Base-by-base conservation (phyloP, 2,329 filamentous ascomycete genomes). In the Chaetomiaceae sp. region DNA sequence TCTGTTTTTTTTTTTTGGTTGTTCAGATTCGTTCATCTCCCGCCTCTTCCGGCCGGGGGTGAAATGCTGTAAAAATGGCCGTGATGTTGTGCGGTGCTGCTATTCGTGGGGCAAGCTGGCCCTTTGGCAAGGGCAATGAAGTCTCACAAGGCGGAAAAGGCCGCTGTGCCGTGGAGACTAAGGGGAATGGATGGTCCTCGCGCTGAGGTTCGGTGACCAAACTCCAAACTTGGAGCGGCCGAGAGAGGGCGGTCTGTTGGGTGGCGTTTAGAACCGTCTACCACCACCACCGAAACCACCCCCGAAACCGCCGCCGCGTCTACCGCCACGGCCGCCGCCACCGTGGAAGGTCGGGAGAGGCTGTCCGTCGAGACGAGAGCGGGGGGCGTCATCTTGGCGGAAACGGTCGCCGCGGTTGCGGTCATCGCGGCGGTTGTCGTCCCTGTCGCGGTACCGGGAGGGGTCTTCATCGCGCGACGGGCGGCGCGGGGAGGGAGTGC, bases 281-380 rank as follows among this genome's bases (percentile, higher is more conserved):
- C 44, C 45, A 10, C 39, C 50, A n/a, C 38, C 33, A 13, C 44
- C n/a, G n/a, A n/a, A n/a, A n/a, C n/a, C n/a, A n/a, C n/a, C 33
- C 16, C 43, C 43, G 19, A 42, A 40, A 2, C 38, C 44, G 23
- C 38, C 44, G 12, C 48, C 35, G 2, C 49, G 21, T n/a, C 45
- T 17, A n/a, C 45, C 45, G 9, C 55, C 55, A 13, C 56, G 47
- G 5, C 53, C 20, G 8, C 55, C 34, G 10, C 53, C 51, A 13
- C 55, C 53, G 12, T 20, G 20, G n/a, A 48, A 62, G 2, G 60
- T 62, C 10, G 60, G 60, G 13, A 62, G 53, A 5, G 57, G 58
- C 17, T 56, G 58, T 16, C 60, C 60, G 43, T 60, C 54, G 21
- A 62, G 51, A 2, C 60, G 51, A 2, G 60, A 62, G 14, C 60